phyloP scores from a whole-genome alignment of 192 early-diverging fungal species.

The Backusella mclennaniae region DNA sequence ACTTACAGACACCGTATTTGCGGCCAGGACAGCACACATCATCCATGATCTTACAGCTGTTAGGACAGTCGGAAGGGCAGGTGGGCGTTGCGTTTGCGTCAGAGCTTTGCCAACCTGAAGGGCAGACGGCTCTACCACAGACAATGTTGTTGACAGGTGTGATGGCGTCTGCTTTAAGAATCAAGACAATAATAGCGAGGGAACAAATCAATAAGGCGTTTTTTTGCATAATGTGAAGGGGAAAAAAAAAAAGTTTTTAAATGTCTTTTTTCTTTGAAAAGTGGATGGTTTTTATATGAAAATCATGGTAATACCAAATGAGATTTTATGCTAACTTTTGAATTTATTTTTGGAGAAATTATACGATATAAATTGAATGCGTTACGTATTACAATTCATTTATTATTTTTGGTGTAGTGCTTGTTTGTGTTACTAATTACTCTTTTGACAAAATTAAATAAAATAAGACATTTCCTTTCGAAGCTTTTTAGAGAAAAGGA shows the following conservation, averaged over 20 bases:
- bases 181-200: neutral
- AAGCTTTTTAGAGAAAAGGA: no score
- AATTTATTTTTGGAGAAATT: no score
- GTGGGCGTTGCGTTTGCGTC: neutral
- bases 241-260: neutral
- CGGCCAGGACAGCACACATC: neutral
- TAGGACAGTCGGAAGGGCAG: neutral
- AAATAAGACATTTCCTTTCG: no score
- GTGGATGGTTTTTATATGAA: neutral
- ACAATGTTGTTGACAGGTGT: neutral
- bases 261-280: neutral
- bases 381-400: no score
- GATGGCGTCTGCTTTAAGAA: neutral
- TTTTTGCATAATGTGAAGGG: neutral
- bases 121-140: neutral
- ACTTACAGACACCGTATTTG: neutral
- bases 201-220: neutral
- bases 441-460: no score
- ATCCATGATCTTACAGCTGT: neutral
- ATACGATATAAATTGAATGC: no score
- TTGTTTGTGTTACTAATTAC: no score
- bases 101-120: neutral
- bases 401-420: no score
- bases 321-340: neutral
- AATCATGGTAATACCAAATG: neutral